Percentiles rank a stretch among this genome's conserved stretches.
These are phyloP conservation scores for Kwoniella mangroviensis DNA, from an alignment of 768 basidiomycete species.

Conservation along the genomic window DNA sequence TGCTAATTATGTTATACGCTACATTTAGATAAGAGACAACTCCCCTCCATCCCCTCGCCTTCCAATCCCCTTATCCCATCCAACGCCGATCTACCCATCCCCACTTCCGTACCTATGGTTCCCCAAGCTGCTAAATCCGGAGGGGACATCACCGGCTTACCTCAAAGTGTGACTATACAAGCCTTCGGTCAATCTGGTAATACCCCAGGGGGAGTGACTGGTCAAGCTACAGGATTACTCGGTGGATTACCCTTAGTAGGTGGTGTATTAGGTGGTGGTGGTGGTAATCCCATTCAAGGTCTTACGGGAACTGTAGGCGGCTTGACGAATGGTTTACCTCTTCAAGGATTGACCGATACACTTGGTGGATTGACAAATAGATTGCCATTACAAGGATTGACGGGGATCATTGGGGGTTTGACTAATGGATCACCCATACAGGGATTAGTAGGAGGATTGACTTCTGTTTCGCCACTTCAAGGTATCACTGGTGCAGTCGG, in stretches of 20 bases:
- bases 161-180: background rate
- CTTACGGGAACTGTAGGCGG: conserved; percentile 9
- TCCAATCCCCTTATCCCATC: conserved; percentile 10
- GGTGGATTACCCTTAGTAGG: background rate
- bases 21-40: conserved; percentile 11
- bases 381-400: background rate
- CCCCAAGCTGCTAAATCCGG: conserved; percentile 16
- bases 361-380: conserved; percentile 12
- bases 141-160: background rate
- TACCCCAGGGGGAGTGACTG: background rate
- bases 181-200: background rate
- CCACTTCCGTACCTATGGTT: conserved; percentile 21
- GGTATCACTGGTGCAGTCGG: conserved; percentile 10
- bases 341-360: conserved; percentile 19
- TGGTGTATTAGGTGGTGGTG: conserved; percentile 1
- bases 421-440: conserved; percentile 7
- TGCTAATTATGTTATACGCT: too few relatives aligned
- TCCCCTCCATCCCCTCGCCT: conserved; percentile 14
- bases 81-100: background rate
- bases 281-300: conserved; percentile 12
- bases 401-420: conserved; percentile 4
- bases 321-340: conserved; percentile 6
- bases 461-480: conserved; percentile 9
- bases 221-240: background rate
- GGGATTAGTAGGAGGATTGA: conserved; percentile 6